Conservation (phyloP, 306 rosid species). For the Geum urbanum region DNA sequence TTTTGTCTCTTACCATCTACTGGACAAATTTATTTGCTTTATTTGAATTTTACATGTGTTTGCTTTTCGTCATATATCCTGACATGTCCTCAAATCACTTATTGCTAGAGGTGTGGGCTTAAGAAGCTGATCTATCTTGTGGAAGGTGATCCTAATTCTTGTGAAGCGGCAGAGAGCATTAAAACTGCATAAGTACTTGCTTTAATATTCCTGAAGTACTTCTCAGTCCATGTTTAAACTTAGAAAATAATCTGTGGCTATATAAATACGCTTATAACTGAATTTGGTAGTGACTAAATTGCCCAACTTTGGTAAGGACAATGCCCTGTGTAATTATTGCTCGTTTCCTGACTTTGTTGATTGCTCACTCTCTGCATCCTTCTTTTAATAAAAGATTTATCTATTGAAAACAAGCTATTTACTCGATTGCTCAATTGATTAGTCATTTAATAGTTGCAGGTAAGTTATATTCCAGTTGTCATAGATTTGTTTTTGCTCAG, state of each 20-base stretch:
- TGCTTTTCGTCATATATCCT: conserved; percentile 8
- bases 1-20: background rate
- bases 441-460: background rate
- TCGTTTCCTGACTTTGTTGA: background rate
- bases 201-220: background rate
- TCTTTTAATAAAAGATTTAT: background rate
- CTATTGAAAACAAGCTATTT: too few relatives aligned
- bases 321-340: background rate
- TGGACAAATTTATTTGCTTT: background rate
- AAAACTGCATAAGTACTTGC: conserved; percentile 79
- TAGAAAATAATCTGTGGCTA: background rate
- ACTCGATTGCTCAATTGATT: background rate
- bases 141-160: conserved; percentile 93
- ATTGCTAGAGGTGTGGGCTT: conserved; percentile 80
- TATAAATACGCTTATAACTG: background rate
- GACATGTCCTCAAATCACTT: conserved; percentile 27
- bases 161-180: conserved; percentile 91
- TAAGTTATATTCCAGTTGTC: background rate
- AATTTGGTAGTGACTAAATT: too few relatives aligned
- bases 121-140: conserved; percentile 90
- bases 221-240: background rate
- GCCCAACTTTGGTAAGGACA: background rate
- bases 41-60: background rate
- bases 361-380: background rate
- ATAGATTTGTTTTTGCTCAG: background rate